Percentiles rank a stretch among this genome's conserved stretches.
phyloP scores from a whole-genome alignment of 2,329 filamentous ascomycete genomes.

The Cryphonectria radicalis region DNA sequence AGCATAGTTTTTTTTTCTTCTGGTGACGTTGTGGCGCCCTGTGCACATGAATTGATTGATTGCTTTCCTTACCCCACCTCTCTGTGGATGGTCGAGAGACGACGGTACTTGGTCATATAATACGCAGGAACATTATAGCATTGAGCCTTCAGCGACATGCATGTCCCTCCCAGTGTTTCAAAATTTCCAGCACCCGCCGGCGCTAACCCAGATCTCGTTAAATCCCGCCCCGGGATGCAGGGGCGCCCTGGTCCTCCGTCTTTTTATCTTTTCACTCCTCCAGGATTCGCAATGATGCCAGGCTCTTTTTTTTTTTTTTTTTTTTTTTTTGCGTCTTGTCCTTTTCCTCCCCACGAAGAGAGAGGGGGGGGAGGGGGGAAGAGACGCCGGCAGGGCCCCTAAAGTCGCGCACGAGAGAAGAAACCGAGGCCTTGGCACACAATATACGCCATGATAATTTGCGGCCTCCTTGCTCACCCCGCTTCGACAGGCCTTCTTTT shows the following conservation, averaged over 20 bases:
- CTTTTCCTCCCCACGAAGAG: background rate
- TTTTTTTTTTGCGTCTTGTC: background rate
- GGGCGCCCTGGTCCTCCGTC: background rate
- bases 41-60: background rate
- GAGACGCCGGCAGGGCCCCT: background rate
- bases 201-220: background rate
- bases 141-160: conserved; percentile 9
- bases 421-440: background rate
- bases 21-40: background rate
- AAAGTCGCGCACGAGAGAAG: background rate
- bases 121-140: conserved; percentile 5
- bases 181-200: conserved; percentile 10
- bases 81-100: background rate
- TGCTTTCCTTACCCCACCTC: background rate
- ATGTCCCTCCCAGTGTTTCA: conserved; percentile 12
- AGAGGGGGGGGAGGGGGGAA: background rate
- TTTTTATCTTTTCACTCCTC: background rate
- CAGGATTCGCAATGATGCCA: background rate
- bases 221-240: background rate
- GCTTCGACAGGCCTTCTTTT: background rate
- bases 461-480: background rate
- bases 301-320: background rate
- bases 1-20: background rate
- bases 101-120: background rate
- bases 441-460: background rate